Base-by-base conservation (phyloP, 2,329 filamentous ascomycete species). In the Xylaria arbuscula region DNA sequence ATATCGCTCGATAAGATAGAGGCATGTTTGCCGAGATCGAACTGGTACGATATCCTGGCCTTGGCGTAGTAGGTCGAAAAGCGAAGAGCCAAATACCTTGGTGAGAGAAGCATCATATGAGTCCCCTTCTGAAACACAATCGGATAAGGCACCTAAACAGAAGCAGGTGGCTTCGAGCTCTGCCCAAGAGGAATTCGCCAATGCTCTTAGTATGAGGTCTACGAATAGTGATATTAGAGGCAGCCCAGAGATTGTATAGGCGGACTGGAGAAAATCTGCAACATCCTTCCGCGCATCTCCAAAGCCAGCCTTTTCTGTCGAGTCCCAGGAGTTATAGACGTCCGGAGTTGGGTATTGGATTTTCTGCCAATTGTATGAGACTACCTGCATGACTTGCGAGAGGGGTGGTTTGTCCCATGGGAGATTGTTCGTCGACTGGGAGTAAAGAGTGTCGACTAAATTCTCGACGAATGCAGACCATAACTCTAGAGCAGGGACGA, bases 381-480 rank as follows among this genome's bases (percentile, higher is more conserved):
- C 85, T 1, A 88, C 90, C 70, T 88, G 85, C 72, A 89, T 86
- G 22, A 93, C 83, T 64, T 90, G 84, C 8, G 82, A 80, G 58
- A 89, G 84, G 1, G 90, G 89, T 8, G 83, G 78, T 8, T 82
- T 80, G 57, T 90, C 84, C 90, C 90, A 93, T 7, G 79, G 72
- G 2, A 82, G 79, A 5, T 82, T 79, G 4, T 79, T 76, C 3
- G 80, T 80, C 28, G 85, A 82, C n/a, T 83, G 83, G 1, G 85
- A 84, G 68, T 84, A 87, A 54, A 86, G 80, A 10, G 80, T 83
- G 76, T 89, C 91, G 68, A 84, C 87, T 82, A 89, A 84, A 13
- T 88, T 87, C 79, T 94, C 92, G 6, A 92, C 88, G 76, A 90
- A 93, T 0, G 88, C 90, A 19, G 88, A 90, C 93, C 93, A 96